A percentile compares a stretch with the other conserved stretches of the same genome.
phyloP scores from a whole-genome alignment of 768 basidiomycete species.

The Termitomyces sp. region DNA sequence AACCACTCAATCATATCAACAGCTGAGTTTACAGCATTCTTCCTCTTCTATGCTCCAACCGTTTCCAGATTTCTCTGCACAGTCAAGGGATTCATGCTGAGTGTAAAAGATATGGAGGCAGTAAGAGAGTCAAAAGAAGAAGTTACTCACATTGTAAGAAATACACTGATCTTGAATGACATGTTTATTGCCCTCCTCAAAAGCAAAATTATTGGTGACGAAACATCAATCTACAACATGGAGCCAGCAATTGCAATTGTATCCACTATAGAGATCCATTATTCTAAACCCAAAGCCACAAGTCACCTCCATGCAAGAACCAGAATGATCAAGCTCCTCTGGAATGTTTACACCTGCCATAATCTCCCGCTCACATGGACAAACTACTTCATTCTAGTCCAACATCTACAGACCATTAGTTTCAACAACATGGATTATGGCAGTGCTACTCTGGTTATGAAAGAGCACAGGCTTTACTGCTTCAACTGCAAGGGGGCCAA shows the following conservation, averaged over 20 bases:
- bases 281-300: too few species aligned
- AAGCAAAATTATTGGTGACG: not conserved
- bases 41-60: not conserved
- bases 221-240: not conserved
- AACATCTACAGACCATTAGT: not conserved
- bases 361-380: not conserved
- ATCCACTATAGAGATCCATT: too few species aligned
- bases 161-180: fast-evolving
- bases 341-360: not conserved
- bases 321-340: not conserved
- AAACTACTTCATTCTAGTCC: not conserved
- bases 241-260: not conserved
- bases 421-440: too few species aligned
- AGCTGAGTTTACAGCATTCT: too few species aligned
- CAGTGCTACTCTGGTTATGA: fast-evolving
- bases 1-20: too few species aligned
- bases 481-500: not conserved
- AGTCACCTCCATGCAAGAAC: too few species aligned
- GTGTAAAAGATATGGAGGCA: not conserved
- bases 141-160: not conserved
- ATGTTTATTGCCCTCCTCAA: not conserved
- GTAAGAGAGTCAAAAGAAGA: not conserved
- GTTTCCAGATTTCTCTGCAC: not conserved
- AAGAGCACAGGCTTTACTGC: not conserved
- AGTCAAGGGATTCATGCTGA: not conserved